These are phyloP conservation scores for Oryza officinalis DNA, from an alignment of 176 grass and related monocot species.

Conservation along the genomic window DNA sequence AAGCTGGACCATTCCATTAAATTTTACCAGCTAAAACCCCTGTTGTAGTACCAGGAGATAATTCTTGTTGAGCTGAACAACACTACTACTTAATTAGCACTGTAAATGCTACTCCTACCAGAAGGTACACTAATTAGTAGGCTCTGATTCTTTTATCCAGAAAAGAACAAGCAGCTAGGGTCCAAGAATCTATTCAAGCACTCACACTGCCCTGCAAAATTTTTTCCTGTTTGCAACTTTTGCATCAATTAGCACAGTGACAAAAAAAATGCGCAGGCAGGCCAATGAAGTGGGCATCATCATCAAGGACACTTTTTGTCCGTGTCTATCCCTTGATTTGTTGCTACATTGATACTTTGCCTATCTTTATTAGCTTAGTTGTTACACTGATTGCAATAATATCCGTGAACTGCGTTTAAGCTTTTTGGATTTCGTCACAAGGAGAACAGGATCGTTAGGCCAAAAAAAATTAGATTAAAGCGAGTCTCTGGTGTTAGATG, in stretches of 20 bases:
- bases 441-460: not conserved
- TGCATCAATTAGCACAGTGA: slow-evolving; percentile 13
- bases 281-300: slow-evolving; percentile 26
- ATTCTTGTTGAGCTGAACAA: slow-evolving; percentile 6
- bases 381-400: slow-evolving; percentile 36
- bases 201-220: not conserved
- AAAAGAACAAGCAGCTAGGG: slow-evolving; percentile 34
- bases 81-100: not conserved
- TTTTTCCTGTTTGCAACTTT: not conserved
- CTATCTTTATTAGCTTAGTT: slow-evolving; percentile 26
- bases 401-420: slow-evolving; percentile 19
- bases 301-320: slow-evolving; percentile 27
- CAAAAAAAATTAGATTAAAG: not conserved
- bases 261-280: slow-evolving; percentile 16
- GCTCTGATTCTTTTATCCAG: not conserved
- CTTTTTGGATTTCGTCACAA: not conserved
- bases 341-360: not conserved
- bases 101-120: not conserved
- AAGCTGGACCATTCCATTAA: not conserved
- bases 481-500: slow-evolving; percentile 11
- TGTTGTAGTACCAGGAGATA: not conserved
- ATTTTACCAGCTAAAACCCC: not conserved
- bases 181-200: slow-evolving; percentile 10
- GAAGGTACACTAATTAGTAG: not conserved
- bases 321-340: not conserved